phyloP scores from a whole-genome alignment of 1,284 basidiomycete species.

The Ceratobasidium sp. region DNA sequence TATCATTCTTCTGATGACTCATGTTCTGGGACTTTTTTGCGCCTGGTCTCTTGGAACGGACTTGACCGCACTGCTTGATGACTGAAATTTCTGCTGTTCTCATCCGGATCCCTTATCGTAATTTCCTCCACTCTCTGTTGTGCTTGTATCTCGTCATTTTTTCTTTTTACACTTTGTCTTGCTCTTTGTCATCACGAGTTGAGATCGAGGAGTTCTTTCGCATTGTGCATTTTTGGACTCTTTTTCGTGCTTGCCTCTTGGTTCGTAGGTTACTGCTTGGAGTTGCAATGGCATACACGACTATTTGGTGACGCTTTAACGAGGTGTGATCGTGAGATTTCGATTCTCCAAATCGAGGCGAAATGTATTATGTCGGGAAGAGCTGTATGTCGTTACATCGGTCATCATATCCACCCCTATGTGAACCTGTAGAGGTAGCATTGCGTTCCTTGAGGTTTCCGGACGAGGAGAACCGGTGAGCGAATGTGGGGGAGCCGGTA shows the following conservation, averaged over 20 bases:
- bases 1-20: conserved; percentile 28
- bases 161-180: conserved; percentile 1
- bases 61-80: conserved; percentile 31
- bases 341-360: neutral
- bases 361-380: neutral
- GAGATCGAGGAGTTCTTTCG: neutral
- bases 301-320: conserved; percentile 26
- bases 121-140: conserved; percentile 42
- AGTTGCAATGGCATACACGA: conserved; percentile 21
- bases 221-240: conserved; percentile 27
- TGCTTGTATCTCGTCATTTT: conserved; percentile 43
- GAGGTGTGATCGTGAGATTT: conserved; percentile 14
- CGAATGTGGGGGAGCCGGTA: neutral
- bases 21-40: too few relatives aligned
- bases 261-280: conserved; percentile 14
- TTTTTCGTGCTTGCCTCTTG: conserved; percentile 21
- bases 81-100: conserved; percentile 12
- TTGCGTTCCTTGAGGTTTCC: neutral
- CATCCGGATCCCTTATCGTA: conserved; percentile 2
- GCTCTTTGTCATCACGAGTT: neutral
- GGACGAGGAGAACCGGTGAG: neutral
- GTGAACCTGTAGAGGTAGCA: neutral
- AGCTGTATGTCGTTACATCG: neutral
- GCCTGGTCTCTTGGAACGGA: conserved; percentile 32
- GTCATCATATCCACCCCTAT: neutral